Base-by-base conservation (phyloP, 75 land plant species). In the Cryptomeria japonica region DNA sequence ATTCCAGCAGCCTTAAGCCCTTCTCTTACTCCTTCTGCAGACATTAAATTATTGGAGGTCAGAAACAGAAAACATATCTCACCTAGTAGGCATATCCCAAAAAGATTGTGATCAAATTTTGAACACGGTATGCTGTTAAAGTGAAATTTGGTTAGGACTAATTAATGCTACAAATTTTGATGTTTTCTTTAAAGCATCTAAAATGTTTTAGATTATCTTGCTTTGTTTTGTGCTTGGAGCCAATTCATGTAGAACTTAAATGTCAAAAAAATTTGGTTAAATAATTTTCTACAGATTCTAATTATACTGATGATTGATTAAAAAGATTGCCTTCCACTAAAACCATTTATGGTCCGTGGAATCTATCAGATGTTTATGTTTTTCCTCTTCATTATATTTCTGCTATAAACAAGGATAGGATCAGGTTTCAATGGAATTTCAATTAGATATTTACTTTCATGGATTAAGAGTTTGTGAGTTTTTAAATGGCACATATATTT, bases 1-100 rank as follows among this genome's bases (percentile, higher is more conserved):
- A 92, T 82, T 19, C 90, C 86, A 80, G 95, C 98, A 14, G 95
- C 93, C 90, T 94, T 96, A 77, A 89, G 49, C 82, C 97, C 98
- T 18, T 88, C 92, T 87, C 87, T 88, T 79, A 93, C 92, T 28
- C 94, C 98, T 46, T 93, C 98, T 96, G 91, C 88, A 87, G 77
- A 51, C 46, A 41, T 44, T 3, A 34, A 32, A 34, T 34, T 75
- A 11, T 72, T 75, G 16, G 36, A 3, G 12, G 77, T 75, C 77
- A 75, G 77, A 34, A 25, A 75, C 9, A 75, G 37, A 75, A 75
- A 11, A 75, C 15, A 75, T 13, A 34, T 9, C 77, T 75, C 77
- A 25, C 37, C 34, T 75, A 11, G 16, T 75, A 75, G 77, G 16
- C 37, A 34, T 75, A 34, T 75, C 32, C 16, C 37, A 32, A 34